Evolutionary conservation across 169 alveolate genomes (phyloP).

Genomic region (Cryptosporidium muris): DNA sequence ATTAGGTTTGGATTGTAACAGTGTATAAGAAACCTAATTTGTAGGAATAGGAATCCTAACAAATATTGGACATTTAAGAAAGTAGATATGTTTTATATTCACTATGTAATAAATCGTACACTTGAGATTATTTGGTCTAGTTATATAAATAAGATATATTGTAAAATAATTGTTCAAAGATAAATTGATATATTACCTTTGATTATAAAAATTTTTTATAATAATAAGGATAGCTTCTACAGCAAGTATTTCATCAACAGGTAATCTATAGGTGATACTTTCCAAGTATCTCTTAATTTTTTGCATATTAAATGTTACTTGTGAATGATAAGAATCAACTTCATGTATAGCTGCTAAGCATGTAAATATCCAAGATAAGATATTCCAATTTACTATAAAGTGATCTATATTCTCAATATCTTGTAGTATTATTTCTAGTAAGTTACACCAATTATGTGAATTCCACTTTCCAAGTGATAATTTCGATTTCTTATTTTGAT

Average conservation of each 20-base stretch:
- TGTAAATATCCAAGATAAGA: conserved; percentile 14
- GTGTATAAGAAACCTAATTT: no score
- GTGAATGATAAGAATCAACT: conserved; percentile 29
- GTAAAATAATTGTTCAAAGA: no score
- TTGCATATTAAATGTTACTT: conserved; percentile 49
- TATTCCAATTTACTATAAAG: not conserved
- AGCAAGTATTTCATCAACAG: conserved; percentile 9
- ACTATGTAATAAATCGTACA: no score
- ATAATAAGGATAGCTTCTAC: conserved; percentile 39
- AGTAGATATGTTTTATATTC: no score
- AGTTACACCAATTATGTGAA: conserved; percentile 43
- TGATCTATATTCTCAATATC: not conserved
- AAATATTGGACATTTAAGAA: no score
- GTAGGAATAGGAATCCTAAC: no score
- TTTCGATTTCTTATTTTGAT: conserved; percentile 3
- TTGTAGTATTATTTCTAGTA: conserved; percentile 18
- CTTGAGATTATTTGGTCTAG: no score
- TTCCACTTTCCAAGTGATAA: conserved; percentile 55
- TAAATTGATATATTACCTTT: not conserved
- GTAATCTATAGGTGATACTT: not conserved
- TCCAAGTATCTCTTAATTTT: conserved; percentile 43
- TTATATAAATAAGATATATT: no score
- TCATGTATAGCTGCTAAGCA: conserved; percentile 25
- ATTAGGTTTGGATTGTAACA: no score
- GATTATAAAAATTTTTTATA: conserved; percentile 42